Base-by-base conservation (phyloP, 306 rosid species). In the Medicago lupulina region DNA sequence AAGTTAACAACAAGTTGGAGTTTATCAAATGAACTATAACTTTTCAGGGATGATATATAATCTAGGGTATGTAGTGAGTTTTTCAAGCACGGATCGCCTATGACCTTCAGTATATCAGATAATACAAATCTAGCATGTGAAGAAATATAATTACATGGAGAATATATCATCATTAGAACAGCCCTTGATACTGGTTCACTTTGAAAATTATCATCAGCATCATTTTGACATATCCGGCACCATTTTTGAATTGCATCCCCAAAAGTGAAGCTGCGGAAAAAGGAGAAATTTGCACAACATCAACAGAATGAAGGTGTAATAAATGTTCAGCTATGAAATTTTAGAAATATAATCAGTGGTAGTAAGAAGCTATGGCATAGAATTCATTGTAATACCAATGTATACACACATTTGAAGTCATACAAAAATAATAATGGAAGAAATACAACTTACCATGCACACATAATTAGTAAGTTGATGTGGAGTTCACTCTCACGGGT, bases 161-260 rank as follows among this genome's bases (percentile, higher is more conserved):
- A 91, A 86, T 84, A 85, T 71, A 90, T 65, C 97, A 92, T 88
- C 98, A 90, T 86, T 47, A 87, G 84, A 84, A 91, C 89, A 70
- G 93, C 95, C 83, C 93, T 86, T 40, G 89, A 75, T 16, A 79
- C 85, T 13, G 96, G 83, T 69, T 86, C 95, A 63, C 88, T 79
- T 87, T 83, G 90, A 68, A 89, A 80, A 82, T 74, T 79, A 79
- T 83, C 85, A 77, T 67, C 79, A 59, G 69, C 75, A 80, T 89
- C 90, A 16, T 73, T 76, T 78, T 76, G 89, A 74, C 67, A 86
- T 72, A 84, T 60, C 54, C 83, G 88, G 74, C 82, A 82, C 89
- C 90, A 83, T 70, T 86, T 83, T 67, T 43, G 71, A 72, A 86
- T 78, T 53, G 86, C 70, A 34, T 87, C 88, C 54, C 81, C 74